These are phyloP conservation scores for Rhynchospora breviuscula DNA, from an alignment of 176 grass and related monocot species.

Conservation along the genomic window DNA sequence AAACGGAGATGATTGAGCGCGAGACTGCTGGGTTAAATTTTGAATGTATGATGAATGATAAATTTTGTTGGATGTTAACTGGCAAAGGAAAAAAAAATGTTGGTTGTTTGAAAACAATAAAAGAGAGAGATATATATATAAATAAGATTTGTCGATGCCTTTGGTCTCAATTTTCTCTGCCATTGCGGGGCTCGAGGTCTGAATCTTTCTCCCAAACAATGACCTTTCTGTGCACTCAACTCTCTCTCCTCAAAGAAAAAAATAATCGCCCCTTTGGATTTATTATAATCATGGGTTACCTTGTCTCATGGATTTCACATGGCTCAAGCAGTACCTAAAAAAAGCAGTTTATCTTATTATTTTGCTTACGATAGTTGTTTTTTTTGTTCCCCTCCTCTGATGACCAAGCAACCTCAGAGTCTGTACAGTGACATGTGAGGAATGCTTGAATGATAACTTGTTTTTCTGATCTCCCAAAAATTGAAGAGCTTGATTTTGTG, in stretches of 20 bases:
- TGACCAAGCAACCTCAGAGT: not conserved
- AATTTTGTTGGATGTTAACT: not conserved
- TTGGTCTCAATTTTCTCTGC: constrained; percentile 27
- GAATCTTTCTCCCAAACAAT: constrained; percentile 4
- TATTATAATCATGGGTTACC: not conserved
- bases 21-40: not conserved
- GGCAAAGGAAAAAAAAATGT: not conserved
- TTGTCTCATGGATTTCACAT: not conserved
- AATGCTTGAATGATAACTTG: too few relatives aligned
- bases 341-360: not conserved
- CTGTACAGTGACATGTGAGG: too few relatives aligned
- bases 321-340: not conserved
- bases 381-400: not conserved
- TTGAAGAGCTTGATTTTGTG: too few relatives aligned
- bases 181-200: constrained; percentile 29
- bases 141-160: constrained; percentile 4
- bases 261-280: not conserved
- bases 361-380: not conserved
- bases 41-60: not conserved
- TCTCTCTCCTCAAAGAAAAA: not conserved
- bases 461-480: too few relatives aligned
- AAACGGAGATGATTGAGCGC: not conserved
- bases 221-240: constrained; percentile 3
- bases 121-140: not conserved
- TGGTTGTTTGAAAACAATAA: too few relatives aligned